Evolutionary conservation across 306 rosid species (phyloP).

Genomic region (Castanea crenata): DNA sequence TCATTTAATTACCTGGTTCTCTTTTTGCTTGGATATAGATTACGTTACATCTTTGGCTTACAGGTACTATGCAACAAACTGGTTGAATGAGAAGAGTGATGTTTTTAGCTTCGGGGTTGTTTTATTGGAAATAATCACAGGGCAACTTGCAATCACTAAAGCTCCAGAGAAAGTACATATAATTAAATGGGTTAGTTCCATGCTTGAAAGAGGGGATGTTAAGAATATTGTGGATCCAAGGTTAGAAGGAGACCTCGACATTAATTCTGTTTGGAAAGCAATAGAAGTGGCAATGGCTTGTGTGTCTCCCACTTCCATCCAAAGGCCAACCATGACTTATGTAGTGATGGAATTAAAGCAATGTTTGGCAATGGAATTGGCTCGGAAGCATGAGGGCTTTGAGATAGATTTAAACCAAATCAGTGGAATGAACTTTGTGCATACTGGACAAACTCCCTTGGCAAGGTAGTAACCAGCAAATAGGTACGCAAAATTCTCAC

Average conservation of each 20-base stretch:
- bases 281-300: slow-evolving; percentile 53
- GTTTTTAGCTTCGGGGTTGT: slow-evolving; percentile 60
- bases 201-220: slow-evolving; percentile 38
- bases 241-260: slow-evolving; percentile 25
- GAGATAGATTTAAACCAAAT: background rate
- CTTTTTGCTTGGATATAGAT: background rate
- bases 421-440: too few relatives aligned
- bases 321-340: slow-evolving; percentile 51
- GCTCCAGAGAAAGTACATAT: slow-evolving; percentile 26
- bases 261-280: slow-evolving; percentile 35
- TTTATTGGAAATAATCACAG: slow-evolving; percentile 45
- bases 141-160: slow-evolving; percentile 26
- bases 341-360: slow-evolving; percentile 45
- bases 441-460: too few relatives aligned
- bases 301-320: slow-evolving; percentile 15
- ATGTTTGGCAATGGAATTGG: slow-evolving; percentile 35
- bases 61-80: slow-evolving; percentile 38
- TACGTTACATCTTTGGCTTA: slow-evolving; percentile 6
- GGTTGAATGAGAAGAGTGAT: slow-evolving; percentile 54
- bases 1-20: background rate
- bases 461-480: too few relatives aligned
- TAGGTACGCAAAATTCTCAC: too few relatives aligned
- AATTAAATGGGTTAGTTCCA: slow-evolving; percentile 36
- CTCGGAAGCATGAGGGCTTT: background rate
- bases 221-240: slow-evolving; percentile 39